phyloP scores from a whole-genome alignment of 225 moss, liverwort and hornwort genomes.

The Neckera pumila region DNA sequence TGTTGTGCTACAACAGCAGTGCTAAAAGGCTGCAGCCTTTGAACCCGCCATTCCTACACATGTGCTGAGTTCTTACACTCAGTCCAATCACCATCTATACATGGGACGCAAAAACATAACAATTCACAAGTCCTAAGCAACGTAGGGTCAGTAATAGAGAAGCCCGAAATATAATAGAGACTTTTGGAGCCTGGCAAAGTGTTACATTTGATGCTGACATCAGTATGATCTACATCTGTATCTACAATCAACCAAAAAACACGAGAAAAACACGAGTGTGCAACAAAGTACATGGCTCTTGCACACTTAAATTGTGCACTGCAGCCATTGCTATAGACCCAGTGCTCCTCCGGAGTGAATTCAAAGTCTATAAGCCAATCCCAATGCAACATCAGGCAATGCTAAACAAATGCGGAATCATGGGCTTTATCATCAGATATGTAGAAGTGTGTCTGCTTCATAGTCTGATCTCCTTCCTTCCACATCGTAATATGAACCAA shows the following conservation, averaged over 20 bases:
- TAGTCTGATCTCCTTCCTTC: no score
- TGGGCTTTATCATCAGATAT: rapidly evolving
- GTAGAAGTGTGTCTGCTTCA: neutral
- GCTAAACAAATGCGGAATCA: neutral
- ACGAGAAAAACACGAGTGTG: neutral
- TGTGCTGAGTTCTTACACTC: neutral
- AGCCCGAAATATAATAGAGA: no score
- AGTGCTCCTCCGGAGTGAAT: neutral
- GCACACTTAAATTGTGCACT: neutral
- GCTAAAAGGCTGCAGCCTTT: neutral
- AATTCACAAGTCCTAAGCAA: no score
- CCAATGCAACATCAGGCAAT: neutral
- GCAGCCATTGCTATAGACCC: neutral
- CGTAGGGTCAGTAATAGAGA: no score
- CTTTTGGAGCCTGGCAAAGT: no score
- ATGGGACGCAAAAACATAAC: no score
- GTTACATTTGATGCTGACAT: no score
- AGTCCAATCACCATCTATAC: neutral
- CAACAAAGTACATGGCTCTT: neutral
- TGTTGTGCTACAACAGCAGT: rapidly evolving
- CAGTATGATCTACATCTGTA: no score
- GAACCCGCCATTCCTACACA: neutral
- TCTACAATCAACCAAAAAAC: no score
- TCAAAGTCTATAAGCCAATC: neutral
- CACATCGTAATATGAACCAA: no score